Evolutionary conservation across 2,329 filamentous ascomycete genomes (phyloP).

Genomic region (Hypomyces perniciosus): DNA sequence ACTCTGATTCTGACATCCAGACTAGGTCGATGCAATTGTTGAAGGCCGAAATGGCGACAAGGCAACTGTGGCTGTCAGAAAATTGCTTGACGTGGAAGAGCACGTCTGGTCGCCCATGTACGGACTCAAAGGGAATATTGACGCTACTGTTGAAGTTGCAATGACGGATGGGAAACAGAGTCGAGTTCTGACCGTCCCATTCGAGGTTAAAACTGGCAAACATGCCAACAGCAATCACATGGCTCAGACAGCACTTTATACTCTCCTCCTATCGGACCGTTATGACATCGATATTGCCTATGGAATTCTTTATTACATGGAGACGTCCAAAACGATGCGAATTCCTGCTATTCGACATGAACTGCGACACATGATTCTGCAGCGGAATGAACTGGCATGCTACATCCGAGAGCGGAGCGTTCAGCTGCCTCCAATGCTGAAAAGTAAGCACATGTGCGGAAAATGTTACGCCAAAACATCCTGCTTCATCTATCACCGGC

Average conservation of each 20-base stretch:
- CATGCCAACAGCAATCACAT: slow-evolving; percentile 76
- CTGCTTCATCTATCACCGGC: slow-evolving; percentile 90
- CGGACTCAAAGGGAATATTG: slow-evolving; percentile 94
- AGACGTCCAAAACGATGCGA: slow-evolving; percentile 77
- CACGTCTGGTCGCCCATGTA: slow-evolving; percentile 98
- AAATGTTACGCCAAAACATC: slow-evolving; percentile 85
- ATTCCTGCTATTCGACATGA: slow-evolving; percentile 83
- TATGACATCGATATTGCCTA: slow-evolving; percentile 91
- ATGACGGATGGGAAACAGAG: slow-evolving; percentile 64
- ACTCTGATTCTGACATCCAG: slow-evolving; percentile 22
- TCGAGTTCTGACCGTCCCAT: slow-evolving; percentile 75
- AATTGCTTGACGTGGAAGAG: slow-evolving; percentile 92
- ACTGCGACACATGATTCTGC: slow-evolving; percentile 92
- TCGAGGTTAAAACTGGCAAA: slow-evolving; percentile 93
- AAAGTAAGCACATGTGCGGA: slow-evolving; percentile 72
- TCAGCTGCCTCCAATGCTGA: slow-evolving; percentile 79
- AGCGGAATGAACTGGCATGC: slow-evolving; percentile 82
- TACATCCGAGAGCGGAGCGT: slow-evolving; percentile 75
- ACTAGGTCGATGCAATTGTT: slow-evolving; percentile 62
- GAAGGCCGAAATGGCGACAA: slow-evolving; percentile 73
- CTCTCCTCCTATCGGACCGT: slow-evolving; percentile 82
- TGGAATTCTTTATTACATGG: slow-evolving; percentile 91
- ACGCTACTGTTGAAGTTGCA: slow-evolving; percentile 86
- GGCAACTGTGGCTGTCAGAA: slow-evolving; percentile 79
- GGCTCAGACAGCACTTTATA: slow-evolving; percentile 93